Conservation (phyloP, 225 moss, liverwort and hornwort species). For the Polytrichum commune region DNA sequence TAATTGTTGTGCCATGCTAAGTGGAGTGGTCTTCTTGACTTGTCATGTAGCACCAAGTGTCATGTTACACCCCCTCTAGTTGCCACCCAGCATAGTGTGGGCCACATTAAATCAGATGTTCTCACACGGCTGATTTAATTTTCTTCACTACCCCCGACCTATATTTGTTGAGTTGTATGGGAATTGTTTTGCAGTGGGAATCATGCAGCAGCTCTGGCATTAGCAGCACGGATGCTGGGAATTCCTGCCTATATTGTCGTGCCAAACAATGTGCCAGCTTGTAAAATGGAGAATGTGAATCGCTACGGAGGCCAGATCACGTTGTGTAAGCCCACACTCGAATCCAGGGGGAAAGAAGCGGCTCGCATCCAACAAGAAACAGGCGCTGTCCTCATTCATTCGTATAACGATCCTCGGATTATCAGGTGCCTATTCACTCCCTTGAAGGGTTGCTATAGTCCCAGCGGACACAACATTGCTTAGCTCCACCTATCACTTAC, state of each 20-base stretch:
- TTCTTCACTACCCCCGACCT: too few relatives aligned
- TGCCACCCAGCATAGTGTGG: too few relatives aligned
- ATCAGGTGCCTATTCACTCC: conserved; percentile 42
- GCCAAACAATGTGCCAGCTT: conserved; percentile 53
- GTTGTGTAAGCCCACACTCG: conserved; percentile 46
- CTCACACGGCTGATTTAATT: too few relatives aligned
- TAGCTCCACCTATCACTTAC: too few relatives aligned
- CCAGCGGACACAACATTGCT: too few relatives aligned
- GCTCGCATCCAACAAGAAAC: conserved; percentile 46
- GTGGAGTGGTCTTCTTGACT: too few relatives aligned
- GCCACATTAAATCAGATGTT: too few relatives aligned
- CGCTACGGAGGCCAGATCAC: conserved; percentile 62
- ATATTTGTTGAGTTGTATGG: too few relatives aligned
- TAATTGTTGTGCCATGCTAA: too few relatives aligned
- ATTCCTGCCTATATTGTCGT: conserved; percentile 69
- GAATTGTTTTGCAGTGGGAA: conserved; percentile 58
- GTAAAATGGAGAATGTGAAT: conserved; percentile 69
- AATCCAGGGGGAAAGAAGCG: conserved; percentile 53
- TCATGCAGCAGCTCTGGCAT: conserved; percentile 83
- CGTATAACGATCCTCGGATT: conserved; percentile 65
- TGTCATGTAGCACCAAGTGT: too few relatives aligned
- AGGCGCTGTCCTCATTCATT: conserved; percentile 61
- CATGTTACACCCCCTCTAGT: too few relatives aligned
- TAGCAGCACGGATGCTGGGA: conserved; percentile 72
- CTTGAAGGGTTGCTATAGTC: too few relatives aligned